phyloP scores from a whole-genome alignment of 805 yeast genomes.

The Starmerella geochares region DNA sequence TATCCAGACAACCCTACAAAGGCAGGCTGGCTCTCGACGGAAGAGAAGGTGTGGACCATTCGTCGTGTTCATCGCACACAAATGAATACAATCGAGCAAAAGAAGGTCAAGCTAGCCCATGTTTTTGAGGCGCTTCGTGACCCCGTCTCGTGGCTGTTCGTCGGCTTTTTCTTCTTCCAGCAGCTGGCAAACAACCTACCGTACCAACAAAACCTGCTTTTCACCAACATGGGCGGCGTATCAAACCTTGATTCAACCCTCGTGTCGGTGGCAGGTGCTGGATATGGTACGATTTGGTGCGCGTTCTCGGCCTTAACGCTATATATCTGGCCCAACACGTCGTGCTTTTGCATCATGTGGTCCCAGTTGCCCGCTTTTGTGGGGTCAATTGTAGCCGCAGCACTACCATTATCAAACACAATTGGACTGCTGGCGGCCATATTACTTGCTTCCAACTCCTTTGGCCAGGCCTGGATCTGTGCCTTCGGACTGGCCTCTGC shows the following conservation, averaged over 20 bases:
- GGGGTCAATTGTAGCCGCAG: constrained; percentile 37
- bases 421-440: constrained; percentile 36
- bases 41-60: constrained; percentile 46
- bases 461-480: constrained; percentile 27
- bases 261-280: constrained; percentile 42
- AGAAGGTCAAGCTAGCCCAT: constrained; percentile 39
- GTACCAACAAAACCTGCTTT: constrained; percentile 40
- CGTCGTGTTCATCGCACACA: constrained; percentile 36
- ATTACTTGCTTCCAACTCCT: constrained; percentile 34
- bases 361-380: constrained; percentile 34
- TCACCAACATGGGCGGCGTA: constrained; percentile 34
- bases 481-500: constrained; percentile 35
- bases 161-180: constrained; percentile 33
- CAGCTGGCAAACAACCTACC: constrained; percentile 41
- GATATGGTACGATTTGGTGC: constrained; percentile 33
- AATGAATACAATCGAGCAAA: constrained; percentile 38
- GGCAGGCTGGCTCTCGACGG: constrained; percentile 39
- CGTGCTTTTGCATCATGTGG: constrained; percentile 29
- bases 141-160: constrained; percentile 37
- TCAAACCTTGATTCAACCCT: constrained; percentile 38
- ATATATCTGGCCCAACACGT: constrained; percentile 29
- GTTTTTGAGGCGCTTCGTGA: constrained; percentile 43
- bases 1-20: constrained; percentile 52
- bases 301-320: constrained; percentile 31
- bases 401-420: constrained; percentile 37